A percentile compares a stretch with the other conserved stretches of the same genome.
Evolutionary conservation across 352 stramenopile genomes (phyloP).

Genomic region (Phytophthora nicotianae): DNA sequence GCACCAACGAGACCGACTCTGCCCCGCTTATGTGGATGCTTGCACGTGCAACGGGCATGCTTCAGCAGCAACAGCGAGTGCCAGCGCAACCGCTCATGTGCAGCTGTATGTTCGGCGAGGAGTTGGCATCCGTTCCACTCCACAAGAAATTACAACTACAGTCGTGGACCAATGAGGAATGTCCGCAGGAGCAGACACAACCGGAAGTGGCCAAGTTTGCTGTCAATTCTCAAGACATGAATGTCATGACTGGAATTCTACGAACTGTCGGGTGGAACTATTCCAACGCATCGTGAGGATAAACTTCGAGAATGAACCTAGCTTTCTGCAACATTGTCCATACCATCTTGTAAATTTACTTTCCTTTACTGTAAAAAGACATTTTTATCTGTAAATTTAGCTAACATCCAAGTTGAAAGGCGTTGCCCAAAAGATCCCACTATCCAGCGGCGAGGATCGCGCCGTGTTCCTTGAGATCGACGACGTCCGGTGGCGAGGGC

Average conservation of each 20-base stretch:
- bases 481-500: neutral
- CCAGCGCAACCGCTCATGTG: slow-evolving; percentile 11
- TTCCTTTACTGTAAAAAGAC: neutral
- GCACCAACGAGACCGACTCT: slow-evolving; percentile 1
- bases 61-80: slow-evolving; percentile 13
- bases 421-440: neutral
- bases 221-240: slow-evolving; percentile 1
- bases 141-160: slow-evolving; percentile 1
- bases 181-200: slow-evolving; percentile 2
- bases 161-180: slow-evolving; percentile 9
- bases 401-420: neutral
- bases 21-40: slow-evolving; percentile 5
- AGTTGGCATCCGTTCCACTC: neutral
- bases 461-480: neutral
- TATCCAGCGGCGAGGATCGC: neutral
- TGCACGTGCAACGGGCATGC: slow-evolving; percentile 6
- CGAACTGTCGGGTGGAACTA: slow-evolving; percentile 11
- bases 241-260: slow-evolving; percentile 9
- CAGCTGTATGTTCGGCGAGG: slow-evolving; percentile 4
- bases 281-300: slow-evolving; percentile 4
- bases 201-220: slow-evolving; percentile 6
- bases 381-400: neutral
- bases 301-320: neutral
- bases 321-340: neutral
- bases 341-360: neutral